Conservation (phyloP, 192 early-diverging fungal genomes). For the Coemansia sp. region DNA sequence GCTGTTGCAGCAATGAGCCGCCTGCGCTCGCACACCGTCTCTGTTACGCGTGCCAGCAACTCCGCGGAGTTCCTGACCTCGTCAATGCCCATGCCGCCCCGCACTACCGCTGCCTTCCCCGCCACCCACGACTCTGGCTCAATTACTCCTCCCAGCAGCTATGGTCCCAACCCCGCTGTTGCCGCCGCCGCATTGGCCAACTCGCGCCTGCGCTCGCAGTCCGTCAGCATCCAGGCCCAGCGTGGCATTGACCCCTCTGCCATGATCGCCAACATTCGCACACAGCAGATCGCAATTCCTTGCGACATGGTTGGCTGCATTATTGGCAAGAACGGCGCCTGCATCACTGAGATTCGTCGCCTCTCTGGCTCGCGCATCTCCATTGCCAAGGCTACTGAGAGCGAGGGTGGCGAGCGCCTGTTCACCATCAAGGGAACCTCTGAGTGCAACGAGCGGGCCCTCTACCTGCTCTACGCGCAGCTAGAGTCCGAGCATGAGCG, state of each 20-base stretch:
- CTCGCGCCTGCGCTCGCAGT: conserved; percentile 57
- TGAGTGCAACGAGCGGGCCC: conserved; percentile 87
- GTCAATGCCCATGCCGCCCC: conserved; percentile 55
- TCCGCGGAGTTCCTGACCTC: conserved; percentile 38
- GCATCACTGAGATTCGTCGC: conserved; percentile 80
- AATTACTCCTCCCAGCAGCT: conserved; percentile 30
- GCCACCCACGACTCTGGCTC: conserved; percentile 25
- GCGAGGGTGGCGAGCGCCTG: conserved; percentile 81
- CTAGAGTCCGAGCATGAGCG: conserved; percentile 88
- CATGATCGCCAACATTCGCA: conserved; percentile 64
- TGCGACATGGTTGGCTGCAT: conserved; percentile 97
- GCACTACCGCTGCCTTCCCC: conserved; percentile 34
- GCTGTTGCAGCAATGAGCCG: conserved; percentile 44
- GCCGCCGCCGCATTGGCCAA: conserved; percentile 23
- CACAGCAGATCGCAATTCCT: conserved; percentile 89
- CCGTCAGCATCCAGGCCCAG: conserved; percentile 53
- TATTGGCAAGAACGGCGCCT: conserved; percentile 90
- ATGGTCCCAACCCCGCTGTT: conserved; percentile 16
- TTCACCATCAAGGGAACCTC: conserved; percentile 90
- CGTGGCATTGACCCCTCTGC: conserved; percentile 46
- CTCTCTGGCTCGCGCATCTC: conserved; percentile 84
- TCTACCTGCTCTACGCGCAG: conserved; percentile 88
- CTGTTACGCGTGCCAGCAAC: conserved; percentile 40
- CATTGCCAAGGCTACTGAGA: conserved; percentile 83
- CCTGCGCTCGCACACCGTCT: conserved; percentile 59